Conservation (phyloP, 2,329 filamentous ascomycete genomes). For the Phialocephala sp. region DNA sequence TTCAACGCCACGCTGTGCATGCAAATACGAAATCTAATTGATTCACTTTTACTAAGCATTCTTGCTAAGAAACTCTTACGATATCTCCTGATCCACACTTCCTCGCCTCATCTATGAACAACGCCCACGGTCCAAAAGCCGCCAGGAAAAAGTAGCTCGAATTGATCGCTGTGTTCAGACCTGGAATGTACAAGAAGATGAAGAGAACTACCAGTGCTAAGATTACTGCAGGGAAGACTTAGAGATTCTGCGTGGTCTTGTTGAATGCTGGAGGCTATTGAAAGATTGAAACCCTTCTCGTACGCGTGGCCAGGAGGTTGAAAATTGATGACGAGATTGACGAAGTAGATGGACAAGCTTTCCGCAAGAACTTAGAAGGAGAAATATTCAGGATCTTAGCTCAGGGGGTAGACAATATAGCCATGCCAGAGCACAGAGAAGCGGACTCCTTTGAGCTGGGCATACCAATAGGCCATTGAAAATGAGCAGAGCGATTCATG, state of each 20-base stretch:
- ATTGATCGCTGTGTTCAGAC: slow-evolving; percentile 63
- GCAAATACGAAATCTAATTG: not conserved
- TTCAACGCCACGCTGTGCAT: not conserved
- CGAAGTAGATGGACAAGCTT: slow-evolving; percentile 68
- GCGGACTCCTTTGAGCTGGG: slow-evolving; percentile 63
- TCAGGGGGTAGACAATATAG: slow-evolving; percentile 57
- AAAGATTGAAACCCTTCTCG: slow-evolving; percentile 67
- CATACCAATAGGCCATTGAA: slow-evolving; percentile 69
- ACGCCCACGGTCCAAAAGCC: slow-evolving; percentile 67
- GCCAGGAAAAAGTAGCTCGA: slow-evolving; percentile 77
- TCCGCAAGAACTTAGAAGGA: slow-evolving; percentile 45
- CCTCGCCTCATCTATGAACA: slow-evolving; percentile 68
- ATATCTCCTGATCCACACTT: slow-evolving; percentile 66
- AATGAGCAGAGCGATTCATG: slow-evolving; percentile 64
- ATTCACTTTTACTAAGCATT: slow-evolving; percentile 63
- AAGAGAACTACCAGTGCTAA: slow-evolving; percentile 72
- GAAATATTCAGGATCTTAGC: slow-evolving; percentile 57
- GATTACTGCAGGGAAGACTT: slow-evolving; percentile 70
- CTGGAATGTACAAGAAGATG: slow-evolving; percentile 70
- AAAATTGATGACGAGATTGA: slow-evolving; percentile 82
- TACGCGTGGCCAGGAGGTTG: slow-evolving; percentile 71
- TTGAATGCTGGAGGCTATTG: slow-evolving; percentile 73
- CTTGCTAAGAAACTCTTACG: slow-evolving; percentile 61
- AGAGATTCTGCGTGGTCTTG: slow-evolving; percentile 62
- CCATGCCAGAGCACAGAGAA: slow-evolving; percentile 70